These are phyloP conservation scores for Cystofilobasidium bisporidii DNA, from an alignment of 768 basidiomycete species.

Conservation along the genomic window DNA sequence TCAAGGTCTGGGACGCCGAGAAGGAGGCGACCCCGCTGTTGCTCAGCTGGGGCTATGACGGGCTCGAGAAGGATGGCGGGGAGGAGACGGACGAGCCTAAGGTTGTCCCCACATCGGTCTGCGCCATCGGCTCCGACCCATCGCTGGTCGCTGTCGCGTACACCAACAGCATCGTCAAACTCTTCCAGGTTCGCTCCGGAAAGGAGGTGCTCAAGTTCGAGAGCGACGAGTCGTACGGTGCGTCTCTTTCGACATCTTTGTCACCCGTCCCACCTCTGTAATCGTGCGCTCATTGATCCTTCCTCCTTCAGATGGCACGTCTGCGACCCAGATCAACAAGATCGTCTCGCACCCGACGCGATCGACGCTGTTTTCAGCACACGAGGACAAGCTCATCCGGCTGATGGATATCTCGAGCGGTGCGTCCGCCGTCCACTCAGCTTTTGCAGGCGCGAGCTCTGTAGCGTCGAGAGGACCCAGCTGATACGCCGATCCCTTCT, in stretches of 20 bases:
- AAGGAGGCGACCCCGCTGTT: constrained; percentile 51
- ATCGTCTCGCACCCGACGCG: constrained; percentile 84
- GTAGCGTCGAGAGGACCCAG: too few species aligned
- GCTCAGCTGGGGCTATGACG: constrained; percentile 71
- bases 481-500: constrained; percentile 1
- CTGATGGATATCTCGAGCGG: constrained; percentile 78
- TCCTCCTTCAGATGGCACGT: constrained; percentile 53
- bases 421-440: too few species aligned
- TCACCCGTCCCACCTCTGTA: background rate
- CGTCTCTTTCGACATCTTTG: background rate
- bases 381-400: constrained; percentile 87
- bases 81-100: constrained; percentile 32
- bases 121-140: constrained; percentile 69
- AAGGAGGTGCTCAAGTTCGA: constrained; percentile 54
- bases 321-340: constrained; percentile 70
- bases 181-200: constrained; percentile 83
- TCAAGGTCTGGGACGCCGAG: constrained; percentile 44
- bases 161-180: constrained; percentile 75
- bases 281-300: background rate
- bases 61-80: constrained; percentile 50
- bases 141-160: constrained; percentile 85
- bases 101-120: constrained; percentile 66
- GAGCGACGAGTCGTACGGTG: constrained; percentile 44
- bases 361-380: constrained; percentile 74
- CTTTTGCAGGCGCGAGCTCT: too few species aligned